Percentiles rank a stretch among this genome's conserved stretches.
phyloP scores from a whole-genome alignment of 306 rosid genomes.

The Arachis hypogaea region DNA sequence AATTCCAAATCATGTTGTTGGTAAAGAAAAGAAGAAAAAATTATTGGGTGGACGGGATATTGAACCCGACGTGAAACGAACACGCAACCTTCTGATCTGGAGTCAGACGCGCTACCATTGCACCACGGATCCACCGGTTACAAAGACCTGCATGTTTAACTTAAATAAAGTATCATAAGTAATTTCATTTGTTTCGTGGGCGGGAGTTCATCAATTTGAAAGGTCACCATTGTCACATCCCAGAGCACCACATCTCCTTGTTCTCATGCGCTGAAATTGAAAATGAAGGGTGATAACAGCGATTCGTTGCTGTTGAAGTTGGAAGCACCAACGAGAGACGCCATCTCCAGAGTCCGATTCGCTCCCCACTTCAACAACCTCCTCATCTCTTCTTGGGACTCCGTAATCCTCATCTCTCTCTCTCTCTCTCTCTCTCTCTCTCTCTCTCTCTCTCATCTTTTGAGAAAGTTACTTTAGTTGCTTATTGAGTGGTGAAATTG shows the following conservation, averaged over 20 bases:
- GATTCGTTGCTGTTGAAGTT: slow-evolving; percentile 41
- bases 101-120: slow-evolving; percentile 98
- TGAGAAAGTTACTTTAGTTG: too few species aligned
- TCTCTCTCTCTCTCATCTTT: neutral
- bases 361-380: slow-evolving; percentile 69
- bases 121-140: slow-evolving; percentile 70
- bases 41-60: neutral
- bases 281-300: slow-evolving; percentile 37
- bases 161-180: too few species aligned
- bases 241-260: neutral
- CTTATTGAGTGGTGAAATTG: neutral
- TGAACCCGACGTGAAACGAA: slow-evolving; percentile 92
- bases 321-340: slow-evolving; percentile 50
- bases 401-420: slow-evolving; percentile 38
- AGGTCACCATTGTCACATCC: neutral
- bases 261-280: neutral
- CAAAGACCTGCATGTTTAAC: rapidly evolving
- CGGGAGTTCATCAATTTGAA: neutral
- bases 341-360: slow-evolving; percentile 64
- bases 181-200: neutral
- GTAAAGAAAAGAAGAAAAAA: neutral
- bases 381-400: slow-evolving; percentile 85
- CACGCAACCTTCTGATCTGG: slow-evolving; percentile 97
- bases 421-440: too few species aligned
- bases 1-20: too few species aligned